phyloP scores from a whole-genome alignment of 352 stramenopile genomes.

The Globisporangium uncinulatum region DNA sequence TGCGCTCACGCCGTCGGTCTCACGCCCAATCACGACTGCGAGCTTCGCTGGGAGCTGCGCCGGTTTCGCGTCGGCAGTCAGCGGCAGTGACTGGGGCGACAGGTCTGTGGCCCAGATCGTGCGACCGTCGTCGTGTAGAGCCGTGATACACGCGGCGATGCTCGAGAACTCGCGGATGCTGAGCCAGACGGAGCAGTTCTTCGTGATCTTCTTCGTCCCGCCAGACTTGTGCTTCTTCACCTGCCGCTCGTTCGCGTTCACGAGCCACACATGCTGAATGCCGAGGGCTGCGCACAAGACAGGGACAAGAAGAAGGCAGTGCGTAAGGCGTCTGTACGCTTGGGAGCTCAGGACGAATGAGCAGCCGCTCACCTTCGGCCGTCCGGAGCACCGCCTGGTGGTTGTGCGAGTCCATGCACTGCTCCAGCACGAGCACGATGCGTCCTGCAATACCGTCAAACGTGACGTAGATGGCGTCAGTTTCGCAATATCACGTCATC shows the following conservation, averaged over 20 bases:
- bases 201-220: conserved; percentile 70
- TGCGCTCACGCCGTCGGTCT: conserved; percentile 86
- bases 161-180: conserved; percentile 81
- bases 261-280: conserved; percentile 90
- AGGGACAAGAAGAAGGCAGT: conserved; percentile 20
- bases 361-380: conserved; percentile 54
- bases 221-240: conserved; percentile 59
- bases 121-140: conserved; percentile 50
- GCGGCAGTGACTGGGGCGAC: conserved; percentile 55
- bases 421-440: conserved; percentile 73
- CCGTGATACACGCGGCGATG: conserved; percentile 74
- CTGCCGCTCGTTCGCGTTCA: conserved; percentile 55
- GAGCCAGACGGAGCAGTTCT: conserved; percentile 82
- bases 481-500: no score
- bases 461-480: background rate
- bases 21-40: conserved; percentile 91
- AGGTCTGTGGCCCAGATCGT: conserved; percentile 91
- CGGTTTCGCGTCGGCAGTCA: conserved; percentile 36
- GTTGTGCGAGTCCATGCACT: conserved; percentile 81
- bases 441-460: conserved; percentile 17
- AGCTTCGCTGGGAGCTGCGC: conserved; percentile 76
- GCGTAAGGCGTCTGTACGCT: no score
- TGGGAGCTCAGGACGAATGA: conserved; percentile 11
- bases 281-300: conserved; percentile 47
- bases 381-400: conserved; percentile 90